Evolutionary conservation across 2,329 filamentous ascomycete species (phyloP), one percentile per base, ranked within the genome.

Genomic region (Didymella exigua): DNA sequence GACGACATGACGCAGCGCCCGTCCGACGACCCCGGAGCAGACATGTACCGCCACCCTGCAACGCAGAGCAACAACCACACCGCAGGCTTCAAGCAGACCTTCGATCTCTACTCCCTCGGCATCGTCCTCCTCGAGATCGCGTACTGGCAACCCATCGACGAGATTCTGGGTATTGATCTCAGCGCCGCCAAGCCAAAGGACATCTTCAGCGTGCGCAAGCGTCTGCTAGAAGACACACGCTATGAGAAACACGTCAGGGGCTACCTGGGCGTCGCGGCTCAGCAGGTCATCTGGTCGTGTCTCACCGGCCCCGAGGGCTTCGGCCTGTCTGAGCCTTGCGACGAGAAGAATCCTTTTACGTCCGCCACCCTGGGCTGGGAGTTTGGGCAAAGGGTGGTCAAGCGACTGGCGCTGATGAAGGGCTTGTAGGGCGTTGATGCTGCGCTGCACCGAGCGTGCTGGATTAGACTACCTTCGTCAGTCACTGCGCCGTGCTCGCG

Each of bases 51-150:
- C 0, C 82, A 84, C 50, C 82, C 81, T 0, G 58, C 60, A 7
- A 71, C 76, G 2, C 79, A 81, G 56, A 62, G 74, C 9, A 73
- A 71, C 34, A 70, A 69, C 0, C 71, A 74, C 4, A 43, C 50
- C 1, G 54, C 55, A 9, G 59, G 56, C 1, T 83, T 77, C 50
- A 77, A 77, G 60, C 83, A 83, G 60, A 76, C 74, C 30, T 82
- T 79, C 56, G 83, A 85, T 50, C 70, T 84, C 7, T 84, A 84
- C 63, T 77, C 77, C 18, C 72, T 85, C 0, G 82, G 83, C 3
- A 71, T 84, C 7, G 73, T 84, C 3, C 65, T 84, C 5, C 70
- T 83, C 3, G 82, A 85, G 63, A 75, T 85, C 4, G 82, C 80
- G n/a, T 78, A 81, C 56, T 84, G 82, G 81, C 67, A 71, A 38